A percentile compares a stretch with the other conserved stretches of the same genome.
These are phyloP conservation scores for Aspergillus heteromorphus DNA, from an alignment of 495 filamentous ascomycete species.

Conservation along the genomic window DNA sequence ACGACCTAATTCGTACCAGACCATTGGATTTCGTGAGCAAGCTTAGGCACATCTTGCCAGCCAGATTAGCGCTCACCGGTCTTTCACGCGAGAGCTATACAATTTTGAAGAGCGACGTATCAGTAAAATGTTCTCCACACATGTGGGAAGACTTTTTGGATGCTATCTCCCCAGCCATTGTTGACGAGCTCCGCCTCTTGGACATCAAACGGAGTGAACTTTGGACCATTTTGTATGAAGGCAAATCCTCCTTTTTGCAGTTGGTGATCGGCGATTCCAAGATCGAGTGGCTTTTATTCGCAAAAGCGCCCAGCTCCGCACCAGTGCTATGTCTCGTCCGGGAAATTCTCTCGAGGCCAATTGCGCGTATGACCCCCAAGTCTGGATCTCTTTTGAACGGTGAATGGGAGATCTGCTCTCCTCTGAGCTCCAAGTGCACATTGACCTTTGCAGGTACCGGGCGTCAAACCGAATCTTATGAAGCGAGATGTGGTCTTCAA, in stretches of 20 bases:
- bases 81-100: constrained; percentile 27
- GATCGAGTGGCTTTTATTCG: constrained; percentile 53
- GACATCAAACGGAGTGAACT: constrained; percentile 40
- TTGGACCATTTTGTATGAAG: constrained; percentile 52
- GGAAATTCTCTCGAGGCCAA: constrained; percentile 45
- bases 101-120: constrained; percentile 9
- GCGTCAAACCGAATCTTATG: constrained; percentile 18
- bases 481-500: constrained; percentile 37
- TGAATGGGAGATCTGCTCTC: constrained; percentile 48
- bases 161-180: constrained; percentile 27
- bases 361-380: constrained; percentile 47
- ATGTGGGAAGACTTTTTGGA: constrained; percentile 36
- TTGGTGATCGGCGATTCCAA: constrained; percentile 37
- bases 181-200: constrained; percentile 40
- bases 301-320: constrained; percentile 32
- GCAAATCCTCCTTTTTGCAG: constrained; percentile 41
- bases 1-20: constrained; percentile 23
- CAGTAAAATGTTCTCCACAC: neutral
- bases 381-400: constrained; percentile 31
- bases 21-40: constrained; percentile 46
- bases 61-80: constrained; percentile 33
- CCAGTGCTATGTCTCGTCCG: constrained; percentile 38
- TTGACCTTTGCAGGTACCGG: constrained; percentile 22
- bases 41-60: constrained; percentile 43
- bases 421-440: constrained; percentile 22